These are phyloP conservation scores for Meredithiella fracta DNA, from an alignment of 2,329 filamentous ascomycete genomes.

Conservation along the genomic window DNA sequence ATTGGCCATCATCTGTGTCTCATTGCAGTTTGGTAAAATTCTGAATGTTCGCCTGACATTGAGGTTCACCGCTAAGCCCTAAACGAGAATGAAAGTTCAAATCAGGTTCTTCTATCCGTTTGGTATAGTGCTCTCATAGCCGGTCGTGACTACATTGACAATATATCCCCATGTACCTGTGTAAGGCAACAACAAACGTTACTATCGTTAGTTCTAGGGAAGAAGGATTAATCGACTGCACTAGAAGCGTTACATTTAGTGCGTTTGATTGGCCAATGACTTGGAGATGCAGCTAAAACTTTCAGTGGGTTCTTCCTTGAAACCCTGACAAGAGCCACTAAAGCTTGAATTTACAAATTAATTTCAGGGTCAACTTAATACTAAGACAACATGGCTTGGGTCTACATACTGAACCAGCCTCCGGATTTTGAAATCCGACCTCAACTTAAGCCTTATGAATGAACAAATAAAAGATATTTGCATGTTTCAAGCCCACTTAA, in stretches of 20 bases:
- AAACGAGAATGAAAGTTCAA: not conserved
- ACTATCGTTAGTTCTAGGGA: too few species aligned
- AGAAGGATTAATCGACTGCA: too few species aligned
- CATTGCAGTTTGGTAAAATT: not conserved
- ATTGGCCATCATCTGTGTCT: conserved; percentile 2
- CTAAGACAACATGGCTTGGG: not conserved
- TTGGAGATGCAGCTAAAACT: not conserved
- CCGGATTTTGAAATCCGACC: not conserved
- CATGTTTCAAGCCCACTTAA: too few species aligned
- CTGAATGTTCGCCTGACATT: not conserved
- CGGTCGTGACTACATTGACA: too few species aligned
- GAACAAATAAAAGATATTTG: too few species aligned
- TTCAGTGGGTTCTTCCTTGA: not conserved
- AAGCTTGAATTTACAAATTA: not conserved
- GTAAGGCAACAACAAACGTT: too few species aligned
- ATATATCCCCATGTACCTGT: too few species aligned
- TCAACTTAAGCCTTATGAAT: too few species aligned
- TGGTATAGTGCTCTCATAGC: too few species aligned
- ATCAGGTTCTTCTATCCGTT: not conserved
- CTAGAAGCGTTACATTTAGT: not conserved
- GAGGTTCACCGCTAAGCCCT: not conserved
- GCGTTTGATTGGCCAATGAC: not conserved
- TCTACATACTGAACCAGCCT: not conserved
- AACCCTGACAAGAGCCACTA: not conserved
- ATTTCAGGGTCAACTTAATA: not conserved